Percentiles rank a stretch among this genome's conserved stretches.
Evolutionary conservation across 2,329 filamentous ascomycete species (phyloP).

Genomic region (Aspergillus sp.): DNA sequence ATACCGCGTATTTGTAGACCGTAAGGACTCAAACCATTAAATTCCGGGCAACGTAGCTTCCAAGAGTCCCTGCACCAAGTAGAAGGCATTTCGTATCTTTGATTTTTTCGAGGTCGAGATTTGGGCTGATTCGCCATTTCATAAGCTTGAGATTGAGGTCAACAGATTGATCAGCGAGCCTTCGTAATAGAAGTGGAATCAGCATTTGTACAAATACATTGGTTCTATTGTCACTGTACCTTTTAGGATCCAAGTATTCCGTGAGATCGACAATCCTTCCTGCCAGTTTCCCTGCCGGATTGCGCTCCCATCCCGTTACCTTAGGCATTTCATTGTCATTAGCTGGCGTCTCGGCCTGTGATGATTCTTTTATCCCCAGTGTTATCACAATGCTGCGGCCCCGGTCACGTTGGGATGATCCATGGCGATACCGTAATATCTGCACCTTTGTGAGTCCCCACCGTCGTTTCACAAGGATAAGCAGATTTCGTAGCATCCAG

Average conservation of each 20-base stretch:
- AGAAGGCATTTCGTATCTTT: constrained; percentile 88
- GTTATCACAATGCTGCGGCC: constrained; percentile 77
- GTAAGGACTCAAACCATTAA: constrained; percentile 58
- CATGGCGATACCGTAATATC: constrained; percentile 87
- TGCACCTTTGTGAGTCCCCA: constrained; percentile 77
- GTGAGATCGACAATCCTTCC: constrained; percentile 78
- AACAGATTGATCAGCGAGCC: constrained; percentile 86
- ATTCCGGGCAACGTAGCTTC: constrained; percentile 89
- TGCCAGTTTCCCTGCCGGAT: constrained; percentile 72
- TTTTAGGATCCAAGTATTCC: constrained; percentile 88
- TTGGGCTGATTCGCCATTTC: constrained; percentile 95
- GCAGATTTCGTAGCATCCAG: constrained; percentile 88
- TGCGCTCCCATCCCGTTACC: constrained; percentile 93
- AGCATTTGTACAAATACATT: not conserved
- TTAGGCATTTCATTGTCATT: constrained; percentile 66
- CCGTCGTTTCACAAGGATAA: constrained; percentile 79
- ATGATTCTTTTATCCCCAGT: constrained; percentile 46
- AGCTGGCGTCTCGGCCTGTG: constrained; percentile 19
- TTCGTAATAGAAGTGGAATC: constrained; percentile 17
- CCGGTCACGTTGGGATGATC: constrained; percentile 72
- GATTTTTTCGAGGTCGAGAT: constrained; percentile 81
- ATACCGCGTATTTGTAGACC: not conserved
- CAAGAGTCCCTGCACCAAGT: constrained; percentile 87
- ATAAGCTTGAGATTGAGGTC: constrained; percentile 97
- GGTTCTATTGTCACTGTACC: constrained; percentile 33